Conservation (phyloP, 768 basidiomycete species). For the Chalciporus chontae region DNA sequence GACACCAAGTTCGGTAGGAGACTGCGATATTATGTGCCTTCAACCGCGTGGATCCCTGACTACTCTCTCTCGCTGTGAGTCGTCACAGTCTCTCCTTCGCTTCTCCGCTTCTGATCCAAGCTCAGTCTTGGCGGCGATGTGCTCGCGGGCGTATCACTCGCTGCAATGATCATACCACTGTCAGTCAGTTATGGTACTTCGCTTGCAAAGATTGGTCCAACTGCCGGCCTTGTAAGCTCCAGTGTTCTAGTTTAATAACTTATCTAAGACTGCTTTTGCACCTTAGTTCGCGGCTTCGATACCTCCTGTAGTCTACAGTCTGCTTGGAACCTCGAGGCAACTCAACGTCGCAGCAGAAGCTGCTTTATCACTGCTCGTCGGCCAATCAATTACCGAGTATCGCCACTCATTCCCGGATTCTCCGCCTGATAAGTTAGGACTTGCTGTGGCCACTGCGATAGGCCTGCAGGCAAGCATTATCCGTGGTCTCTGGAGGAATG, state of each 20-base stretch:
- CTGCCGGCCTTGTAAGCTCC: conserved; percentile 72
- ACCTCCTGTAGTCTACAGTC: conserved; percentile 82
- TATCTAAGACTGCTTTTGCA: neutral
- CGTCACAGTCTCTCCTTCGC: neutral
- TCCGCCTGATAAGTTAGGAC: conserved; percentile 47
- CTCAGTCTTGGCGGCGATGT: conserved; percentile 62
- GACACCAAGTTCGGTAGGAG: conserved; percentile 41
- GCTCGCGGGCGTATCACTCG: conserved; percentile 83
- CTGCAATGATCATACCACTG: conserved; percentile 80
- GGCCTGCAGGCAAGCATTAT: conserved; percentile 64
- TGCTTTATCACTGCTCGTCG: conserved; percentile 79
- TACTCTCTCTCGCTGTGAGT: conserved; percentile 68
- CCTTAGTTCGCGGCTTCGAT: conserved; percentile 78
- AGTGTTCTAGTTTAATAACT: neutral
- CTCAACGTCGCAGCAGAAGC: conserved; percentile 89
- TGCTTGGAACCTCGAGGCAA: conserved; percentile 83
- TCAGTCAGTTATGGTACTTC: conserved; percentile 91
- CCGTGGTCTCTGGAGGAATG: neutral
- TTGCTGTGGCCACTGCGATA: conserved; percentile 75
- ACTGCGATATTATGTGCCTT: conserved; percentile 74
- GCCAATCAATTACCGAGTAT: conserved; percentile 77
- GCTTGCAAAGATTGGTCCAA: conserved; percentile 79
- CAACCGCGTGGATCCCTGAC: conserved; percentile 73
- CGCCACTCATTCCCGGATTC: conserved; percentile 44
- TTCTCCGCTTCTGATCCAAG: conserved; percentile 1